These are phyloP conservation scores for Phialemonium atrogriseum DNA, from an alignment of 2,329 filamentous ascomycete genomes.

Conservation along the genomic window DNA sequence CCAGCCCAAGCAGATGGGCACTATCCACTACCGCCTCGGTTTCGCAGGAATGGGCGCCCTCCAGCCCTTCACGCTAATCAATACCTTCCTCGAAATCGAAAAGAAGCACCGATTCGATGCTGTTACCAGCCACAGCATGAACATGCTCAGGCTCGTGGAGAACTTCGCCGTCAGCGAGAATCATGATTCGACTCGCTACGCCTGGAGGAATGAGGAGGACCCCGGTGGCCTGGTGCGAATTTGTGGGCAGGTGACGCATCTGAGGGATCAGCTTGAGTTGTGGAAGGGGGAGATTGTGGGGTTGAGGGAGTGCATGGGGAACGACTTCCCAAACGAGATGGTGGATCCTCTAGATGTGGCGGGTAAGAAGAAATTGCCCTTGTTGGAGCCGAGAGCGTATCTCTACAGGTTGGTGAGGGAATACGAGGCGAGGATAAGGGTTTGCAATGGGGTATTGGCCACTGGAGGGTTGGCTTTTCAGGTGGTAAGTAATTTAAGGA, in stretches of 20 bases:
- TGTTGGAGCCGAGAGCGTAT: conserved; percentile 3
- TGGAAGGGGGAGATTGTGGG: conserved; percentile 5
- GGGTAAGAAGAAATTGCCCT: conserved; percentile 1
- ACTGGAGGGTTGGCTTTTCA: conserved; percentile 4
- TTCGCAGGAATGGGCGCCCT: conserved; percentile 2
- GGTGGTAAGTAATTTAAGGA: conserved; percentile 4
- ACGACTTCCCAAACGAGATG: background rate
- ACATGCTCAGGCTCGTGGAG: conserved; percentile 1
- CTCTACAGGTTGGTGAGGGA: conserved; percentile 3
- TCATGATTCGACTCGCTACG: background rate
- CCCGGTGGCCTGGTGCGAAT: conserved; percentile 2
- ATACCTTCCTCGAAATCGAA: conserved; percentile 5
- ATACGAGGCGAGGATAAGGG: conserved; percentile 3
- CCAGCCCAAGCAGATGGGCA: background rate
- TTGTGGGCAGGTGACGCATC: background rate
- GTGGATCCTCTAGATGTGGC: background rate
- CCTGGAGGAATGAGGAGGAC: conserved; percentile 2
- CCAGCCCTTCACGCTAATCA: conserved; percentile 4
- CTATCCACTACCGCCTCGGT: conserved; percentile 1
- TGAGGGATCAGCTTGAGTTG: conserved; percentile 1
- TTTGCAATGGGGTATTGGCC: conserved; percentile 3
- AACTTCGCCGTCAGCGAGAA: conserved; percentile 1
- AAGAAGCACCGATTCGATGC: conserved; percentile 4
- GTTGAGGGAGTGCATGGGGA: too few species aligned
- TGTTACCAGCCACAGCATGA: conserved; percentile 1